A percentile compares a stretch with the other conserved stretches of the same genome.
These are phyloP conservation scores for Leucocoprinus sp. DNA, from an alignment of 768 basidiomycete genomes.

Conservation along the genomic window DNA sequence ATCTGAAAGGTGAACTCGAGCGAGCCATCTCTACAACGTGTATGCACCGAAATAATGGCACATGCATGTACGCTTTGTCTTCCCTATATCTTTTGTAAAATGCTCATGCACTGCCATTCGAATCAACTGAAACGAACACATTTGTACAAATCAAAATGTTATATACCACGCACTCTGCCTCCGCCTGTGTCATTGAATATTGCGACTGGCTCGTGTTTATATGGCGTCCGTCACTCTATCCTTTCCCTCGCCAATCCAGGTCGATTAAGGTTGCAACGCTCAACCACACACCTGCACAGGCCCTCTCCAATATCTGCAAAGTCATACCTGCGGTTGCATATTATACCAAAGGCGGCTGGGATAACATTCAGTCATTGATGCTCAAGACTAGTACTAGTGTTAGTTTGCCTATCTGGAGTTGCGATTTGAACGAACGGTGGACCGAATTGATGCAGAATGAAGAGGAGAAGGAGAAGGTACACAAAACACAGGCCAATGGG, in stretches of 20 bases:
- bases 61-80: conserved; percentile 65
- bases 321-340: conserved; percentile 71
- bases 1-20: conserved; percentile 88
- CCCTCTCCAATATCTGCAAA: conserved; percentile 67
- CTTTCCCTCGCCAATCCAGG: conserved; percentile 30
- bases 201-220: background rate
- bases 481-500: conserved; percentile 10
- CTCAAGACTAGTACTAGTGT: conserved; percentile 85
- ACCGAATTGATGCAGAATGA: conserved; percentile 31
- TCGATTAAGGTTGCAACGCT: conserved; percentile 78
- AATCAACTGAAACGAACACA: background rate
- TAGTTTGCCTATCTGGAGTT: conserved; percentile 88
- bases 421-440: conserved; percentile 67
- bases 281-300: conserved; percentile 64
- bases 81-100: background rate
- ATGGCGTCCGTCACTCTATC: background rate
- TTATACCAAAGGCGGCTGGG: conserved; percentile 76
- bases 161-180: no score
- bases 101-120: background rate
- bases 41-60: conserved; percentile 92
- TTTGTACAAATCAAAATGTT: background rate
- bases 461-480: conserved; percentile 20
- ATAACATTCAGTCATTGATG: conserved; percentile 80
- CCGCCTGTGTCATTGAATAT: background rate
- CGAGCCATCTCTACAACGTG: conserved; percentile 91